Percentiles rank a stretch among this genome's conserved stretches.
Evolutionary conservation across 257 asterid species (phyloP).

Genomic region (Scutellaria galericulata): DNA sequence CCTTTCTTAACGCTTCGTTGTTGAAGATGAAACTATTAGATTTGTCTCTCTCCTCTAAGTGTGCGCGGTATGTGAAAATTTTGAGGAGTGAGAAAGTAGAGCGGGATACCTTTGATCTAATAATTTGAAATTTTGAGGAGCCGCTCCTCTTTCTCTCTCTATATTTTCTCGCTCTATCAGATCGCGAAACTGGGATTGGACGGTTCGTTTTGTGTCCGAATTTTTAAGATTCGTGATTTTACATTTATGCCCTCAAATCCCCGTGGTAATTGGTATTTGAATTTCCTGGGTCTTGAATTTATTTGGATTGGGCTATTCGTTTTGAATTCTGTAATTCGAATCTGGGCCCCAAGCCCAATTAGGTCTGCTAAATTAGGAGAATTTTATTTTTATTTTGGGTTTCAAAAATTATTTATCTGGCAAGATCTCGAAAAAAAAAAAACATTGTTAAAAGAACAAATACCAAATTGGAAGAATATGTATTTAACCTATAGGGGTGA

Average conservation of each 20-base stretch:
- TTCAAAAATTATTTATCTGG: no score
- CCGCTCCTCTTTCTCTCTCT: conserved; percentile 27
- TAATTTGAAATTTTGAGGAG: conserved; percentile 40
- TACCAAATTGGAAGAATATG: no score
- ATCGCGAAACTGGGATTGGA: conserved; percentile 25
- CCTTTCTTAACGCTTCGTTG: conserved; percentile 19
- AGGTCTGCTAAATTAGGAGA: no score
- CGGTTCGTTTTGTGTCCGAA: conserved; percentile 28
- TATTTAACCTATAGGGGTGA: no score
- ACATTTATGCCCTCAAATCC: neutral
- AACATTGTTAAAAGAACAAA: no score
- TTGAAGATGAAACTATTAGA: neutral
- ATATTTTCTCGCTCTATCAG: neutral
- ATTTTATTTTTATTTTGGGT: no score
- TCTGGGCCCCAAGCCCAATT: no score
- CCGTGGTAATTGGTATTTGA: neutral
- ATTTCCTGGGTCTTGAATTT: neutral
- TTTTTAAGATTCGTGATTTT: neutral
- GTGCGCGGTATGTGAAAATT: conserved; percentile 36
- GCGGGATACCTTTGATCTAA: conserved; percentile 36
- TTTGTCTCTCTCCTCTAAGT: neutral
- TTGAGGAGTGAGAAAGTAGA: conserved; percentile 33
- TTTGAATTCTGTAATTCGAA: no score
- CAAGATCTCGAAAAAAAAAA: no score
- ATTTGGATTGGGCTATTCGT: neutral